Conservation (phyloP, 495 filamentous ascomycete genomes). For the Tuber borchii region DNA sequence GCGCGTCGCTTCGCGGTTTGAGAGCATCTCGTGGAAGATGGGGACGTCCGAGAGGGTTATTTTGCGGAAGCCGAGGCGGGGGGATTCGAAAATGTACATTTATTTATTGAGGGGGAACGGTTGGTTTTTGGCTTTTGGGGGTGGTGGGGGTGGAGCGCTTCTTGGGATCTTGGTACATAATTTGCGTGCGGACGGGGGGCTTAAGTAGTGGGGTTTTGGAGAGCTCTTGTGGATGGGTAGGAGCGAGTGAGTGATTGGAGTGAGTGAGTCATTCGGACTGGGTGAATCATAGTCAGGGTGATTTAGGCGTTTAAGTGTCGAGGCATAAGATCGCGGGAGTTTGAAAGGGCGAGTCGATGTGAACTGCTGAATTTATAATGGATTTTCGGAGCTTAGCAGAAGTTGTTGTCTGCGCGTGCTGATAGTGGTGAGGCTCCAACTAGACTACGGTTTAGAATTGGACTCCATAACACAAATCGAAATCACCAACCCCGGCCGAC, state of each 20-base stretch:
- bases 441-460: no score
- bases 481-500: no score
- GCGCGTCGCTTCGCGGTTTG: constrained; percentile 11
- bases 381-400: no score
- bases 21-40: constrained; percentile 9
- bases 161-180: neutral
- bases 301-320: no score
- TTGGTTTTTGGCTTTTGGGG: no score
- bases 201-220: neutral
- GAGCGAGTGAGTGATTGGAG: no score
- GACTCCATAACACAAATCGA: no score
- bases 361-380: no score
- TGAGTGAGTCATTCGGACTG: neutral
- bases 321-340: no score
- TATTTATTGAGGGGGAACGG: neutral
- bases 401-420: no score
- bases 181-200: neutral
- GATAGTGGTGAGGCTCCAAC: no score
- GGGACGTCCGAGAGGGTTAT: constrained; percentile 3
- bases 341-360: no score
- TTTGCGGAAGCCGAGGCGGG: constrained; percentile 14
- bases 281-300: neutral
- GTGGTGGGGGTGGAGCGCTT: neutral
- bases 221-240: neutral
- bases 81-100: constrained; percentile 13